Evolutionary conservation across 2,329 filamentous ascomycete species (phyloP), one percentile per base, ranked within the genome.

Genomic region (Sporothrix phasma): DNA sequence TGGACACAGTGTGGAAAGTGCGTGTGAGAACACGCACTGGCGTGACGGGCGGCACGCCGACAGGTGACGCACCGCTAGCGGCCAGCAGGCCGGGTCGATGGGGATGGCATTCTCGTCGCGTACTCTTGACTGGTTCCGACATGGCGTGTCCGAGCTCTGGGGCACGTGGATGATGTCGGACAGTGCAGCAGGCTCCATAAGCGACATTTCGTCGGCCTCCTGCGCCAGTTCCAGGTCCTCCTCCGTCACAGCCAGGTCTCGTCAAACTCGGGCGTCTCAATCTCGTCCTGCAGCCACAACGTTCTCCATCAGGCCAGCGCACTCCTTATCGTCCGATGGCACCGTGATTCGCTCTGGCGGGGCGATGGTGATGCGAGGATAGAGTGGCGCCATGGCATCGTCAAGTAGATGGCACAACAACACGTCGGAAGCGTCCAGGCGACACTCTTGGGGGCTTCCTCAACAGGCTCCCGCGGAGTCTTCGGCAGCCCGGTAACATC

Each of bases 1-100:
- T 92, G 29, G 87, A 89, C 0, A 89, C 85, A 0, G 89, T 92
- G 73, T 89, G 84, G 67, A 88, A 83, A n/a, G 80, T 78, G 63
- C 79, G 78, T n/a, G 74, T 76, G n/a, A 79, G 70, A 0, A 76
- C 74, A 17, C 83, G 80, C 59, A 80, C 75, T 0, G 87, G 87
- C 1, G 87, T 89, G 7, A 79, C 75, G 1, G 83, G 83, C 2
- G 73, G 72, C 1, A 76, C 73, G 46, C 63, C 71, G 10, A 59
- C 39, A 41, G 65, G 72, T 65, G 63, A 65, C 37, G 56, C 17
- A 17, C 13, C 13, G 19, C 69, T 64, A 17, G 68, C 65, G 8
- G 63, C 67, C 10, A 78, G 66, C 37, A 83, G 73, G 75, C 75
- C 19, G 80, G 80, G 65, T 86, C 81, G 22, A 83, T 77, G 3